Percentiles rank a stretch among this genome's conserved stretches.
phyloP scores from a whole-genome alignment of 73 alveolate species.

The Tetrahymena borealis region DNA sequence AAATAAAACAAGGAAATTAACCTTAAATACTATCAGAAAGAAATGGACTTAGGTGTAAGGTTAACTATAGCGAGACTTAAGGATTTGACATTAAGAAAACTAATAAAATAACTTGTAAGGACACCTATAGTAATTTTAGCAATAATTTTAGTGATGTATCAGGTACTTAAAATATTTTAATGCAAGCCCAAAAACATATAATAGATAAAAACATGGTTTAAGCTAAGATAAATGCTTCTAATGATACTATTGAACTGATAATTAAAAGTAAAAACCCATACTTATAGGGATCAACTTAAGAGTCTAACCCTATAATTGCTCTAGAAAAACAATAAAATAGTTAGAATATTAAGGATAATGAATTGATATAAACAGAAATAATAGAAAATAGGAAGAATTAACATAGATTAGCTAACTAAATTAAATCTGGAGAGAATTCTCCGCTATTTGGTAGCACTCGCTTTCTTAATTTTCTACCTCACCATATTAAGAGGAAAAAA shows the following conservation, averaged over 20 bases:
- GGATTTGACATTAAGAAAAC: too few species aligned
- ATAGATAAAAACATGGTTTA: not conserved
- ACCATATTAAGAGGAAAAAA: not conserved
- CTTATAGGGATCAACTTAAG: not conserved
- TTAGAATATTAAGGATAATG: not conserved
- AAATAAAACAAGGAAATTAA: not conserved
- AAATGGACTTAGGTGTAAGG: not conserved
- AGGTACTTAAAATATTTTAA: too few species aligned
- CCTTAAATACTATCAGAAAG: not conserved
- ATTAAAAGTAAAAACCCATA: not conserved
- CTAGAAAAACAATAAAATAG: not conserved
- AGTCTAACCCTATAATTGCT: not conserved
- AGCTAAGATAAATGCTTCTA: not conserved
- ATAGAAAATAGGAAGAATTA: not conserved
- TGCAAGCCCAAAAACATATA: too few species aligned
- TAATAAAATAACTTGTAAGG: too few species aligned
- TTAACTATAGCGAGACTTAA: too few species aligned
- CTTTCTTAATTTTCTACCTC: not conserved
- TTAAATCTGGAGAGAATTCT: not conserved
- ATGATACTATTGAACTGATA: not conserved
- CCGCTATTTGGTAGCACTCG: not conserved
- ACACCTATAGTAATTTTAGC: too few species aligned
- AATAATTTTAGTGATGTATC: too few species aligned
- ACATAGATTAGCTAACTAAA: not conserved
- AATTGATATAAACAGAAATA: not conserved